These are phyloP conservation scores for Penicillium daleae DNA, from an alignment of 495 filamentous ascomycete genomes.

Conservation along the genomic window DNA sequence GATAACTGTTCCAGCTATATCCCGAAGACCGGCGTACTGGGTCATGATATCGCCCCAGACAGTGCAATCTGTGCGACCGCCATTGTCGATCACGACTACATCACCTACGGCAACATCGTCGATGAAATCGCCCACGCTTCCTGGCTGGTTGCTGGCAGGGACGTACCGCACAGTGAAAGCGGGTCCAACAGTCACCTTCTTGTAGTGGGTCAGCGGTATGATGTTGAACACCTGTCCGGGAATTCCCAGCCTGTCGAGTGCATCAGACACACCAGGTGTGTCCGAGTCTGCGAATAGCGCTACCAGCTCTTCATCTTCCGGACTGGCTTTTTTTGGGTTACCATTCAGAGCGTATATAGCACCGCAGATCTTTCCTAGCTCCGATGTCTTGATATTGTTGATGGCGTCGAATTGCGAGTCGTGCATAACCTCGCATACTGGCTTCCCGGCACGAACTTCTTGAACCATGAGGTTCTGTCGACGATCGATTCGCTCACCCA, in stretches of 20 bases:
- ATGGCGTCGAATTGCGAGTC: neutral
- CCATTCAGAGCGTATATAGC: neutral
- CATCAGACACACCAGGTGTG: neutral
- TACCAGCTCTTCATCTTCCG: neutral
- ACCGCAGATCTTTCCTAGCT: neutral
- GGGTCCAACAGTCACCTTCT: neutral
- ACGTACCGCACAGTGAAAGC: neutral
- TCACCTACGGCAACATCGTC: neutral
- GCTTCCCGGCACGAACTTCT: neutral
- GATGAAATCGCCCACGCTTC: neutral
- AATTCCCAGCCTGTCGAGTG: neutral
- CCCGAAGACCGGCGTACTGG: neutral
- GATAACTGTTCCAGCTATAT: neutral
- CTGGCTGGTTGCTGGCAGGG: neutral
- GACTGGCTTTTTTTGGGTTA: neutral
- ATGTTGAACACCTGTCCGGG: neutral
- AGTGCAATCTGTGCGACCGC: neutral
- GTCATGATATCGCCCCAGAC: neutral
- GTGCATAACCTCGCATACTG: neutral
- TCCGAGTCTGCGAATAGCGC: neutral
- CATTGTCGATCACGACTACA: neutral
- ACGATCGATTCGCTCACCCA: neutral
- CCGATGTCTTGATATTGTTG: neutral
- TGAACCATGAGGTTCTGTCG: neutral
- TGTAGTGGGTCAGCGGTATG: neutral